phyloP scores from a whole-genome alignment of 2,329 filamentous ascomycete species.

The Colletotrichum godetiae region DNA sequence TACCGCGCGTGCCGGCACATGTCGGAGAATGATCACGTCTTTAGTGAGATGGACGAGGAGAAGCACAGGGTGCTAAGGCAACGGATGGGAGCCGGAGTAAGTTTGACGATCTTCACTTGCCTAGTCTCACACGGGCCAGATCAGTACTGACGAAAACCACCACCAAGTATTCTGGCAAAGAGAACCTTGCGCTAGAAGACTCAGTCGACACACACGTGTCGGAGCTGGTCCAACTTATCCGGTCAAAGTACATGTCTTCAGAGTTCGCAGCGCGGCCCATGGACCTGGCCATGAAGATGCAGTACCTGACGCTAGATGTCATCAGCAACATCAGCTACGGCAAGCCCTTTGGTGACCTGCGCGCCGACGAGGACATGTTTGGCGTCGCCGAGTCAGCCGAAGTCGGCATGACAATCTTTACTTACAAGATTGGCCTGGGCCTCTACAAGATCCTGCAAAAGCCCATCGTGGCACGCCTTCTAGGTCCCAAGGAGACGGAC shows the following conservation, averaged over 20 bases:
- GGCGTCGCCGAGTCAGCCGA: slow-evolving; percentile 58
- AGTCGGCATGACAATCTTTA: slow-evolving; percentile 39
- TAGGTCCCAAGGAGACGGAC: slow-evolving; percentile 35
- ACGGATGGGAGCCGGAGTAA: slow-evolving; percentile 53
- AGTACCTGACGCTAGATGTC: slow-evolving; percentile 65
- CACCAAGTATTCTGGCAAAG: slow-evolving; percentile 57
- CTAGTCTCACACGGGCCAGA: background rate
- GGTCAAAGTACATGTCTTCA: slow-evolving; percentile 54
- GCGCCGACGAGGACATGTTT: slow-evolving; percentile 57
- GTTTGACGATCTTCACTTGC: background rate
- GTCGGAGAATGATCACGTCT: slow-evolving; percentile 49
- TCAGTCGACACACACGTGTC: slow-evolving; percentile 56
- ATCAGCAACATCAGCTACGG: slow-evolving; percentile 65
- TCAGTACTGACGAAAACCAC: background rate
- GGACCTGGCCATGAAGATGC: slow-evolving; percentile 59
- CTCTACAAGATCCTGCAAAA: slow-evolving; percentile 27
- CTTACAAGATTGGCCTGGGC: slow-evolving; percentile 24
- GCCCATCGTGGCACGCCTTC: slow-evolving; percentile 17
- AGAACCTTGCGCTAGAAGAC: slow-evolving; percentile 54
- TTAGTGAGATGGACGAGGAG: slow-evolving; percentile 48
- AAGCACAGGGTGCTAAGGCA: slow-evolving; percentile 51
- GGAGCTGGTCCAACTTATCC: slow-evolving; percentile 57
- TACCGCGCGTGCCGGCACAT: slow-evolving; percentile 50
- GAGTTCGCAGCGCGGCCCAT: slow-evolving; percentile 45
- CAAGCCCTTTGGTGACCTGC: slow-evolving; percentile 58